Evolutionary conservation across 441 rosid genomes (phyloP).

Genomic region (Adansonia gregorii): DNA sequence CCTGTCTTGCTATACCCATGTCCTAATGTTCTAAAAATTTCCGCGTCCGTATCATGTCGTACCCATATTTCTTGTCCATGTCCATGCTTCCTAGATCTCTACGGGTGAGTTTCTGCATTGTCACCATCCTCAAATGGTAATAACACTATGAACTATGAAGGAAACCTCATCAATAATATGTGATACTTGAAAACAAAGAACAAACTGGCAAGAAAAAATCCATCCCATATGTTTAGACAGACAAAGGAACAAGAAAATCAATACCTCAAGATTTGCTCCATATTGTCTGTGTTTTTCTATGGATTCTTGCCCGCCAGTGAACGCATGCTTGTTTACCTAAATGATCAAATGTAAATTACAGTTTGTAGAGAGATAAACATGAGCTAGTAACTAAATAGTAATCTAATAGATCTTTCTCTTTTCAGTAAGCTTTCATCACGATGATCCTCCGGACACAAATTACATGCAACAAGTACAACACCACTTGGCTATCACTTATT

Average conservation of each 20-base stretch:
- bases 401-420: neutral
- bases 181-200: neutral
- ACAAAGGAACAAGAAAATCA: constrained; percentile 11
- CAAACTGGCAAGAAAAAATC: neutral
- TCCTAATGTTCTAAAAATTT: too few species aligned
- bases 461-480: neutral
- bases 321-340: constrained; percentile 81
- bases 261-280: constrained; percentile 93
- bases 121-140: neutral
- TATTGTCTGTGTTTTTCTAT: constrained; percentile 64
- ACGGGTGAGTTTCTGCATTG: neutral
- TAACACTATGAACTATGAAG: neutral
- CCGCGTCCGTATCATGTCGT: too few species aligned
- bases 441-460: neutral
- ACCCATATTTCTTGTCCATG: too few species aligned
- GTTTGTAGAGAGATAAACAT: neutral
- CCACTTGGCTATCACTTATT: neutral
- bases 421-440: neutral
- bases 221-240: neutral
- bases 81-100: neutral
- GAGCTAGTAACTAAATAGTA: constrained; percentile 14
- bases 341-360: constrained; percentile 8
- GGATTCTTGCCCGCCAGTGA: constrained; percentile 84
- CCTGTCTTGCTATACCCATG: too few species aligned
- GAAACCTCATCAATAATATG: neutral